Percentiles rank a stretch among this genome's conserved stretches.
Conservation (phyloP, 2,329 filamentous ascomycete species). For the Aureobasidium pullulans region DNA sequence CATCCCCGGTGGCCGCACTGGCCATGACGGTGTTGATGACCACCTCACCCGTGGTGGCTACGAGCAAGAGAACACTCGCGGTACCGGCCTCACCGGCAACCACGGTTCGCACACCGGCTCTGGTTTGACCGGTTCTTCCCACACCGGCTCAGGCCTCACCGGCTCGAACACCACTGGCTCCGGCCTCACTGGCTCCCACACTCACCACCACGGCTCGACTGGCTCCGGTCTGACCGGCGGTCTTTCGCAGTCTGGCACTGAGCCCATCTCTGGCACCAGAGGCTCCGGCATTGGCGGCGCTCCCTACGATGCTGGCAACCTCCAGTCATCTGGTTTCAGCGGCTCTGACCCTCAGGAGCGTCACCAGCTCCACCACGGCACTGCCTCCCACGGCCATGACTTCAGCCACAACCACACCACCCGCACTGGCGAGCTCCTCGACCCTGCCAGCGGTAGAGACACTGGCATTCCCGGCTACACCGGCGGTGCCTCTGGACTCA, state of each 20-base stretch:
- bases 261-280: slow-evolving; percentile 9
- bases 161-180: not conserved
- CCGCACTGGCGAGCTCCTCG: slow-evolving; percentile 2
- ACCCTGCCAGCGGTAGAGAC: slow-evolving; percentile 8
- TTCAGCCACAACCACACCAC: slow-evolving; percentile 11
- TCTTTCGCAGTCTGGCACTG: slow-evolving; percentile 2
- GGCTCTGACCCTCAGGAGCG: not conserved
- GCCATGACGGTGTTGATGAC: not conserved
- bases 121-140: not conserved
- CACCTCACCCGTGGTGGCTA: not conserved
- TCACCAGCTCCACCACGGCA: slow-evolving; percentile 5
- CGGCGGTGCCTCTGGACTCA: not conserved
- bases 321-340: not conserved
- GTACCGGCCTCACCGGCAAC: not conserved
- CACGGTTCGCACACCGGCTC: not conserved
- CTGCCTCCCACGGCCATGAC: slow-evolving; percentile 5
- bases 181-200: not conserved
- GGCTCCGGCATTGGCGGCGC: slow-evolving; percentile 6
- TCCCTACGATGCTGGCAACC: slow-evolving; percentile 10
- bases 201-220: slow-evolving; percentile 3
- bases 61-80: not conserved
- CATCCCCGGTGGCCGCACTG: not conserved
- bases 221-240: not conserved
- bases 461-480: slow-evolving; percentile 9
- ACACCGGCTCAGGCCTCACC: not conserved